phyloP scores from a whole-genome alignment of 331 rosid species.

The Malus hybrid region DNA sequence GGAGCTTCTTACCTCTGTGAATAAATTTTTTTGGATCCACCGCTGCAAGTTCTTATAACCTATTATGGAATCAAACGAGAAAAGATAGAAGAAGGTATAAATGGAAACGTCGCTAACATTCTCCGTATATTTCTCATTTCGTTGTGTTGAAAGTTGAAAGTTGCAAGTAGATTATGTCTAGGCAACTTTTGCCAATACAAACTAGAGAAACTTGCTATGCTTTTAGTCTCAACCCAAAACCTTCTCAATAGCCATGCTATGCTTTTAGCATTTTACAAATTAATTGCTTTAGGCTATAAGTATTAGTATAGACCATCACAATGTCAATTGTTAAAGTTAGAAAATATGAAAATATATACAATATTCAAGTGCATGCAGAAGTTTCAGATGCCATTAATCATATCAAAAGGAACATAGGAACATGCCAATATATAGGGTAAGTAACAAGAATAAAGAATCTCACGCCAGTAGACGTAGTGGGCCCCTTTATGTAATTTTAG shows the following conservation, averaged over 20 bases:
- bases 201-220: background rate
- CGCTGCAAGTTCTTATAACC: too few relatives aligned
- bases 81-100: too few relatives aligned
- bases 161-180: too few relatives aligned
- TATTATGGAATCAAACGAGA: too few relatives aligned
- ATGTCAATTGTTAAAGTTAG: background rate
- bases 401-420: background rate
- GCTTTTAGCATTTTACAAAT: background rate
- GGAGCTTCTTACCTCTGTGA: too few relatives aligned
- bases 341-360: background rate
- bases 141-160: too few relatives aligned
- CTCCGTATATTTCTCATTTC: too few relatives aligned
- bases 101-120: too few relatives aligned
- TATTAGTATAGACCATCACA: background rate
- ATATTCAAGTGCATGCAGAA: background rate
- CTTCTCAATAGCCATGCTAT: background rate
- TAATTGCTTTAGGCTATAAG: background rate
- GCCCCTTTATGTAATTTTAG: background rate
- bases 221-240: background rate
- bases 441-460: background rate
- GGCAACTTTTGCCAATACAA: too few relatives aligned
- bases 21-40: too few relatives aligned
- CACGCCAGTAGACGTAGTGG: background rate
- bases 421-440: background rate
- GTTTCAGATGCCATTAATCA: background rate